Evolutionary conservation across 768 basidiomycete genomes (phyloP).

Genomic region (Tephrocybe sp.): DNA sequence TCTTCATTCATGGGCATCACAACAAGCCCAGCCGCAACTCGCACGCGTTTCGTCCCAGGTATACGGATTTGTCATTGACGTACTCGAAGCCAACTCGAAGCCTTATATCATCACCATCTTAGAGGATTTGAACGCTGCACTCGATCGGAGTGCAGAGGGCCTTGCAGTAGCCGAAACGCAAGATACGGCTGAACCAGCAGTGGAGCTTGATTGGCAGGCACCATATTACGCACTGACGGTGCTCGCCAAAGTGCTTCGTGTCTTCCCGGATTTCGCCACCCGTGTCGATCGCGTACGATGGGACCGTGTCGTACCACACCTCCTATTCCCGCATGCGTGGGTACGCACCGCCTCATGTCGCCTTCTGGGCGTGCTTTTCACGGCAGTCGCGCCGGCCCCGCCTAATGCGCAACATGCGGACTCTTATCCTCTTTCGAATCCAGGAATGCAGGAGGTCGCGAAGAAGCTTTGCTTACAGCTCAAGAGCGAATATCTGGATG

Average conservation of each 20-base stretch:
- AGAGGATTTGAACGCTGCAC: constrained; percentile 50
- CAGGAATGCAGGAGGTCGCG: constrained; percentile 66
- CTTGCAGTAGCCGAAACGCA: constrained; percentile 39
- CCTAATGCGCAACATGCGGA: constrained; percentile 29
- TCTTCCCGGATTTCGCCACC: constrained; percentile 48
- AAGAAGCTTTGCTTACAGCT: constrained; percentile 74
- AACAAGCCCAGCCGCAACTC: constrained; percentile 57
- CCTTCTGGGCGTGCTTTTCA: constrained; percentile 69
- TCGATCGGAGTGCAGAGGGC: constrained; percentile 41
- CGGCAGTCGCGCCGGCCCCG: constrained; percentile 41
- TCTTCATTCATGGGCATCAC: constrained; percentile 75
- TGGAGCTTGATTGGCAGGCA: constrained; percentile 73
- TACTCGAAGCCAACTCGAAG: constrained; percentile 44
- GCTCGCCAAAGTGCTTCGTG: constrained; percentile 57
- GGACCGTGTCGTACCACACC: constrained; percentile 57
- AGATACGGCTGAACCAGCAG: constrained; percentile 47
- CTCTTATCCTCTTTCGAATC: constrained; percentile 47
- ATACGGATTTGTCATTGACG: constrained; percentile 78
- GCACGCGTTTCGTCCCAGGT: constrained; percentile 77
- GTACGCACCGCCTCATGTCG: constrained; percentile 81
- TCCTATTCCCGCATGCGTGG: constrained; percentile 93
- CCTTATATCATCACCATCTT: constrained; percentile 49
- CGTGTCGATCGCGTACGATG: constrained; percentile 55
- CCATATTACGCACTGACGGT: constrained; percentile 78
- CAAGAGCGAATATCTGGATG: constrained; percentile 77